These are phyloP conservation scores for Steccherinum ochraceum DNA, from an alignment of 768 basidiomycete species.

Conservation along the genomic window DNA sequence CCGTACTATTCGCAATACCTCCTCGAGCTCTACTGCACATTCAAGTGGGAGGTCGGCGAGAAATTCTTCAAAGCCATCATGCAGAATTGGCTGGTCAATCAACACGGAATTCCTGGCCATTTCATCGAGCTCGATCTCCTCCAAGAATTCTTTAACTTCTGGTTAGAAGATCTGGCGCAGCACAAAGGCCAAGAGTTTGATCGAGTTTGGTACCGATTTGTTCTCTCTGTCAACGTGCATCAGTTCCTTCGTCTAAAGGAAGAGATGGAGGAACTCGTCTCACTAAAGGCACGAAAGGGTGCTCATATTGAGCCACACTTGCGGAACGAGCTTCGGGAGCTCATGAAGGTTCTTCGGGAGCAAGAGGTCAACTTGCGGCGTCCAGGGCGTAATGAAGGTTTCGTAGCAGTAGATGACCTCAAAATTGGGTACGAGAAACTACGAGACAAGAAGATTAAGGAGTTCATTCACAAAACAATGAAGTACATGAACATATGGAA, in stretches of 20 bases:
- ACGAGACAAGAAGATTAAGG: not conserved
- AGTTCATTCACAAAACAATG: not conserved
- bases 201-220: conserved; percentile 18
- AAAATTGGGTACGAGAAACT: not conserved
- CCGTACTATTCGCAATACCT: conserved; percentile 1
- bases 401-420: not conserved
- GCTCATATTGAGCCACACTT: conserved; percentile 17
- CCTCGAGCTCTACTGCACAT: not conserved
- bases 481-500: not conserved
- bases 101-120: not conserved
- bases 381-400: not conserved
- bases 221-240: conserved; percentile 23
- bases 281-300: conserved; percentile 12
- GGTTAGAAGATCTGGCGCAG: conserved; percentile 16
- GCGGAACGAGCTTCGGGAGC: not conserved
- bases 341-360: not conserved
- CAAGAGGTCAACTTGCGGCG: not conserved
- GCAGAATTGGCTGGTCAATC: conserved; percentile 9
- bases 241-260: conserved; percentile 24
- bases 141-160: conserved; percentile 27
- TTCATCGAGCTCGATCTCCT: conserved; percentile 12
- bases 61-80: not conserved
- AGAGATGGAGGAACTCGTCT: conserved; percentile 19
- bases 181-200: conserved; percentile 18
- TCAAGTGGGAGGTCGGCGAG: not conserved